Evolutionary conservation across 1,139 yeast species (phyloP), one percentile per base, ranked within the genome.

Genomic region (Magnusiomyces sp.): DNA sequence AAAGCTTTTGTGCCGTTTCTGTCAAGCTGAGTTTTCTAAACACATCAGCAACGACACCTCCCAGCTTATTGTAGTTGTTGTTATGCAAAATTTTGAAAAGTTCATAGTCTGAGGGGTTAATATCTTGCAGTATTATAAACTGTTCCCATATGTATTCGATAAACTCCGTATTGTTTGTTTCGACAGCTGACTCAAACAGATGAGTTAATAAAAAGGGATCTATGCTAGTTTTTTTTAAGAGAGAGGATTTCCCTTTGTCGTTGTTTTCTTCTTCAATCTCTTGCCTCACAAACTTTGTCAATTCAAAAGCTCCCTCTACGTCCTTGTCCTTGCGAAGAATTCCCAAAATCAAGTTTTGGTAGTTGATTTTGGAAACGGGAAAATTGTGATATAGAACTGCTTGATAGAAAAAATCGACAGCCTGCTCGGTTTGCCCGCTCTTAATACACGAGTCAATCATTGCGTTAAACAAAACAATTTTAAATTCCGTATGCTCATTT

Each of bases 381-480:
- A 41, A 11, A 19, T 38, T 14, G 40, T 34, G 14, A 10, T 29
- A 14, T 40, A 29, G 9, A 10, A 13, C 34, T 29, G 46, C 5
- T 13, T 20, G 14, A 7, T 23, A 23, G 19, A 23, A 14, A 41
- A 17, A 5, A 5, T 32, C 29, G 23, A 37, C 16, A 7, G 43
- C 20, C 16, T 36, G 17, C 23, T 40, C 27, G 33, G 29, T 38
- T 27, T 36, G 23, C 40, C 43, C 37, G 32, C 46, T n/a, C 41
- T 47, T n/a, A n/a, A 43, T 45, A 3, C 50, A 45, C 11, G 45
- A 17, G 31, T 46, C 49, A 7, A 47, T 34, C 11, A 43, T 40
- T 3, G 50, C 47, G 20, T 47, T 49, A n/a, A 50, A 33, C 14
- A 34, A 47, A 2, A 48, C 29, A 11, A 40, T 36, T 2, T 46